Evolutionary conservation across 768 basidiomycete genomes (phyloP), one percentile per base, ranked within the genome.

Genomic region (Leccinum disarticulatum): DNA sequence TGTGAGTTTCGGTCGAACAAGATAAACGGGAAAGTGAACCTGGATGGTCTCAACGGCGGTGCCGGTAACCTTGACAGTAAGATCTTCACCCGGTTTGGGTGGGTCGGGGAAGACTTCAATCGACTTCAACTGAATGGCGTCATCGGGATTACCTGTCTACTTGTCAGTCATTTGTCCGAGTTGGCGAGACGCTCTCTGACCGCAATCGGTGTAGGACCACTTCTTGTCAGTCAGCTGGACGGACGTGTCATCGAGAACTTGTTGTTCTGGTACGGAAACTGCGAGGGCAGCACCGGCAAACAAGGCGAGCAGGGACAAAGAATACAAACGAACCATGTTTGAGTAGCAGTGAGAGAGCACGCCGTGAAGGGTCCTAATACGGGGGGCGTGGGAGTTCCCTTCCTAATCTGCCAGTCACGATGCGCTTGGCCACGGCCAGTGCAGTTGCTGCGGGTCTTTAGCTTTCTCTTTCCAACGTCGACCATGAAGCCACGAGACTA

Each of bases 11-110:
- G 47, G 43, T 25, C 19, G 35, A 48, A 11, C 36, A 33, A 55
- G 51, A 13, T 38, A 54, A 41, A 57, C 14, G 55, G 4, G 9
- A 58, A 22, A 27, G 55, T 77, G 30, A 61, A 95, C 95, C 78
- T 90, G 80, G 61, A 98, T 85, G 6, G 66, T 71, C 57, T 86
- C 73, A 7, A 72, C 64, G 2, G 87, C 90, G 3, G 66, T 69
- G 3, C 87, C 96, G 6, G 77, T 77, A 17, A 90, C 95, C 4
- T 76, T 87, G 62, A 99, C 88, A n/a, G 93, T 95, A 66, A 99
- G 76, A 65, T 93, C 82, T 69, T 91, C 66, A 4, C 97, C 97
- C 4, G 95, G 92, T 66, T 85, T 71, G 1, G 97, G 97, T 33
- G 96, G 95, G 68, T 98, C 93, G 0, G 97, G 97, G 15, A 76